phyloP scores from a whole-genome alignment of 139 green algal species.

The Volvox reticuliferus region DNA sequence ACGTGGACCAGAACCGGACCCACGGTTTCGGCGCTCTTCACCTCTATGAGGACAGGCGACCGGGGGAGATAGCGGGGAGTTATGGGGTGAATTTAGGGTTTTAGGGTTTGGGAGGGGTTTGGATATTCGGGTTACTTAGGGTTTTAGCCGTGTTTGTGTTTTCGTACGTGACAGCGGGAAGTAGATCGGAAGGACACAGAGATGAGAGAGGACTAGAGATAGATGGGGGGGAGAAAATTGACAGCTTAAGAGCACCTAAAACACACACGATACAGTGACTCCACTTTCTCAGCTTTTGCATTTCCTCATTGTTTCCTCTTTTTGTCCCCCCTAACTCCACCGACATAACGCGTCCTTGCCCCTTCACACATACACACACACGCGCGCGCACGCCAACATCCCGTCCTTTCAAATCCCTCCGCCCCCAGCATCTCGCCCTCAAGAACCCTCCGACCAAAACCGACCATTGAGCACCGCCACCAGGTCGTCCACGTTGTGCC shows the following conservation, averaged over 20 bases:
- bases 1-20: slow-evolving; percentile 98
- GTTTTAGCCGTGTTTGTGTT: background rate
- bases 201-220: background rate
- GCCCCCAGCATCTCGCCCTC: too few species aligned
- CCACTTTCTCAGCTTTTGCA: too few species aligned
- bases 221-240: background rate
- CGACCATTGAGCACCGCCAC: slow-evolving; percentile 84
- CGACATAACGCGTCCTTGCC: too few species aligned
- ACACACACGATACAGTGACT: background rate
- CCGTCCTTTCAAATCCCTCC: too few species aligned
- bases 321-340: too few species aligned
- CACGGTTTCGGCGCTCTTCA: slow-evolving; percentile 92
- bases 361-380: too few species aligned
- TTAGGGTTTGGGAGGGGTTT: background rate
- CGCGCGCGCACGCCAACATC: too few species aligned
- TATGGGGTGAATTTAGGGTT: background rate
- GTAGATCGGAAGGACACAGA: too few species aligned
- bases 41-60: slow-evolving; percentile 71
- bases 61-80: background rate
- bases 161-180: background rate
- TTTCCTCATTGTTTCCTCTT: too few species aligned
- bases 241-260: background rate
- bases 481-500: slow-evolving; percentile 95
- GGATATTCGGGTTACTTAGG: too few species aligned
- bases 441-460: too few species aligned